Base-by-base conservation (phyloP, 768 basidiomycete genomes). In the Nidularia sp. region DNA sequence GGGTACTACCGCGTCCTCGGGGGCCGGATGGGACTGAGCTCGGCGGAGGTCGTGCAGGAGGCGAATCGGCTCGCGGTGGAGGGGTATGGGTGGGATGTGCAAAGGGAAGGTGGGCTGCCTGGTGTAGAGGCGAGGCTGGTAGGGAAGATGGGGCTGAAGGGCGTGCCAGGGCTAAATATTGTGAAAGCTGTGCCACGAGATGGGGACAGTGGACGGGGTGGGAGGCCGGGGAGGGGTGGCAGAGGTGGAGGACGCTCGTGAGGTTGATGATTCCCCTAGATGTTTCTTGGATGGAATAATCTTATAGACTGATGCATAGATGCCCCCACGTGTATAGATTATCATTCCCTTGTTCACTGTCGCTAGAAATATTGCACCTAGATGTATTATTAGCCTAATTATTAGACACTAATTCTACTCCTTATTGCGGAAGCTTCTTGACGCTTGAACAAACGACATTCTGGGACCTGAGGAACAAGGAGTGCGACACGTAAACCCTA, bases 1-100 rank as follows among this genome's bases (percentile, higher is more conserved):
- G 84, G 84, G 9, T 85, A 80, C 62, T 84, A 84, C 62, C 76
- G 79, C 15, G 62, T 68, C 3, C 66, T 64, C 45, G 44, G 68
- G 33, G 75, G 67, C 57, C 48, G 54, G 6, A 49, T 80, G 50
- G 60, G 65, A 41, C 77, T 75, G 72, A 67, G 65, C 7, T 66
- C 60, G 44, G 66, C 63, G 42, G 60, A 68, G 12, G 67, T 79
- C 15, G 78, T 84, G 4, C 48, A 63, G 22, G 61, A 66, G 39
- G 78, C 67, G 6, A 74, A 73, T 50, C 57, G 50, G 53, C 77
- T 70, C 53, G 71, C 66, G 34, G 57, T 63, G 36, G 55, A 61
- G 13, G 65, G 65, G 2, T 64, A 74, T 25, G 74, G 75, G 53
- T 77, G 75, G 70, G 25, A 29, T 29, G 25, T 29, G 25, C 25